Conservation (phyloP, 2,329 filamentous ascomycete species). For the Dothistroma pini region DNA sequence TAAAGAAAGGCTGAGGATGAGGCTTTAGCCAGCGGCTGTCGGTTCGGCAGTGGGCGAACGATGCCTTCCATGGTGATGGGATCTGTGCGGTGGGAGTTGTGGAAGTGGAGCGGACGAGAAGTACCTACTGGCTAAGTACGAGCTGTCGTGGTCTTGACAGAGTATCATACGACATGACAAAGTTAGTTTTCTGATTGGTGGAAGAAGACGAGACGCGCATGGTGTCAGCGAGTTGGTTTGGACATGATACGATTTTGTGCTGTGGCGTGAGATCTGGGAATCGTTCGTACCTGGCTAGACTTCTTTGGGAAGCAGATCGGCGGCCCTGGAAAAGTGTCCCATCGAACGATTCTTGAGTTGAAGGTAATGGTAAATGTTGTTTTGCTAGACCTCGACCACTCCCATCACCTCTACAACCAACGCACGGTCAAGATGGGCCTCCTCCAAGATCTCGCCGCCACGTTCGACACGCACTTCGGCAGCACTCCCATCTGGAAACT, state of each 20-base stretch:
- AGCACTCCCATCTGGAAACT: constrained; percentile 41
- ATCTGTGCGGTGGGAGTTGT: neutral
- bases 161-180: neutral
- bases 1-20: constrained; percentile 11
- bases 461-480: constrained; percentile 21
- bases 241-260: neutral
- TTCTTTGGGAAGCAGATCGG: too few relatives aligned
- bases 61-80: neutral
- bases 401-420: neutral
- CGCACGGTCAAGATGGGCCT: constrained; percentile 25
- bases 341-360: too few relatives aligned
- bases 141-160: neutral
- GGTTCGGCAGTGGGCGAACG: constrained; percentile 13
- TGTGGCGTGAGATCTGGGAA: neutral
- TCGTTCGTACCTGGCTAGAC: too few relatives aligned
- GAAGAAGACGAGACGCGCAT: neutral
- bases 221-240: neutral
- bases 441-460: constrained; percentile 24
- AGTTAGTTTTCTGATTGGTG: neutral
- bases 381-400: neutral
- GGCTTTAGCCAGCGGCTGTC: constrained; percentile 17
- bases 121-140: neutral
- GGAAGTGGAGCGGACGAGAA: neutral
- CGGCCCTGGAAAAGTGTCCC: too few relatives aligned
- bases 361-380: too few relatives aligned